Evolutionary conservation across 306 rosid species (phyloP).

Genomic region (Acacia confusa): DNA sequence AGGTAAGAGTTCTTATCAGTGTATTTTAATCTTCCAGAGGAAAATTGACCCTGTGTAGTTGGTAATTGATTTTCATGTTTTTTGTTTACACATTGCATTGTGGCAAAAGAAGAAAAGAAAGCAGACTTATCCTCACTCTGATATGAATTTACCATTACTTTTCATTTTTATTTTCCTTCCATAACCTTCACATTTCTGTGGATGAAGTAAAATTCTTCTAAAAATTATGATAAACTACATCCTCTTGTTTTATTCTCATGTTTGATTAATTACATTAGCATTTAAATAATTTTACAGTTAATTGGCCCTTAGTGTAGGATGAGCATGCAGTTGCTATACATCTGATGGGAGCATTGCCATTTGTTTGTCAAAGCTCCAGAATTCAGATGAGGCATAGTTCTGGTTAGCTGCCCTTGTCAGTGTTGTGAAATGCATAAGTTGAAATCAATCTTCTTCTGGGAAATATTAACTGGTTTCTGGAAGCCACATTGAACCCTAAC

Average conservation of each 20-base stretch:
- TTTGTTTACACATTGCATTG: slow-evolving; percentile 16
- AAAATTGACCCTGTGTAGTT: background rate
- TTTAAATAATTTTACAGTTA: background rate
- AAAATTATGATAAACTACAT: background rate
- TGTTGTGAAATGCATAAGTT: background rate
- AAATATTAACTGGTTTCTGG: background rate
- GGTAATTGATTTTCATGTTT: slow-evolving; percentile 6
- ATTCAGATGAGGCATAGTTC: background rate
- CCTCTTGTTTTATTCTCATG: background rate
- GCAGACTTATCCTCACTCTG: background rate
- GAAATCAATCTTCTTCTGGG: background rate
- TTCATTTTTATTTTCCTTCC: slow-evolving; percentile 17
- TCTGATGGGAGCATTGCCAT: background rate
- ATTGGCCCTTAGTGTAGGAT: background rate
- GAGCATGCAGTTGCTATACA: background rate
- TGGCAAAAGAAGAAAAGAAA: slow-evolving; percentile 12
- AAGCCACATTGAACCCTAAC: background rate
- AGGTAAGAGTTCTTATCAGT: slow-evolving; percentile 55
- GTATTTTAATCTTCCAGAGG: slow-evolving; percentile 20
- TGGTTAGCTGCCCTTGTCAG: background rate
- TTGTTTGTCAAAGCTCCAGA: background rate
- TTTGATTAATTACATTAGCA: background rate
- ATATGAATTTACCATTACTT: slow-evolving; percentile 2
- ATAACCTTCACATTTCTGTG: background rate
- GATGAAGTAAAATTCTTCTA: background rate